Conservation (phyloP, 305 asterid genomes). For the Caryopteris hybrid region DNA sequence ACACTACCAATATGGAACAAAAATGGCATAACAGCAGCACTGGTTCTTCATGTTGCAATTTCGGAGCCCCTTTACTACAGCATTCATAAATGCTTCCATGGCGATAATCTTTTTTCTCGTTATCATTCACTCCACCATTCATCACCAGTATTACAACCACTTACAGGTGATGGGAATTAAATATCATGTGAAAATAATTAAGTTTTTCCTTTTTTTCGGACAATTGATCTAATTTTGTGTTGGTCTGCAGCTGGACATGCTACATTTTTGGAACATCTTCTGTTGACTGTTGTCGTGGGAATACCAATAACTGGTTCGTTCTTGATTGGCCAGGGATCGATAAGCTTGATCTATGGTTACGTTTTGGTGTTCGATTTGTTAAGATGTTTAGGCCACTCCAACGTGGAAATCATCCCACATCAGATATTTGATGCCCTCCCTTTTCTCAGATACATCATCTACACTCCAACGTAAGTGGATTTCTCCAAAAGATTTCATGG, state of each 20-base stretch:
- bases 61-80: constrained; percentile 82
- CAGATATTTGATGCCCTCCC: constrained; percentile 59
- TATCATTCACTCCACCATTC: constrained; percentile 86
- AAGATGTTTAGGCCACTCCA: constrained; percentile 84
- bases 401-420: constrained; percentile 79
- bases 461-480: constrained; percentile 76
- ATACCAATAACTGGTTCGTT: constrained; percentile 61
- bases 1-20: constrained; percentile 52
- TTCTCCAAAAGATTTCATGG: neutral
- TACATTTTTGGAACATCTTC: constrained; percentile 63
- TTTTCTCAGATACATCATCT: constrained; percentile 54
- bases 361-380: constrained; percentile 59
- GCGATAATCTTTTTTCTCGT: constrained; percentile 44
- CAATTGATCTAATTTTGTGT: too few species aligned
- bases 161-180: constrained; percentile 44
- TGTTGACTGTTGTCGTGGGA: constrained; percentile 56
- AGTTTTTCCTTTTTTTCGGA: too few species aligned
- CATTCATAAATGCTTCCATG: constrained; percentile 67
- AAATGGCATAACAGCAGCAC: constrained; percentile 47
- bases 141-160: constrained; percentile 70
- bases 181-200: too few species aligned
- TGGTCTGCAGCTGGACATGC: constrained; percentile 67
- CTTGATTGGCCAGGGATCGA: constrained; percentile 60
- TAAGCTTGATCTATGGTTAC: constrained; percentile 54
- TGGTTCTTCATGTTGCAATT: constrained; percentile 47